phyloP scores from a whole-genome alignment of 2,329 filamentous ascomycete species.

The Colletotrichum salicis region DNA sequence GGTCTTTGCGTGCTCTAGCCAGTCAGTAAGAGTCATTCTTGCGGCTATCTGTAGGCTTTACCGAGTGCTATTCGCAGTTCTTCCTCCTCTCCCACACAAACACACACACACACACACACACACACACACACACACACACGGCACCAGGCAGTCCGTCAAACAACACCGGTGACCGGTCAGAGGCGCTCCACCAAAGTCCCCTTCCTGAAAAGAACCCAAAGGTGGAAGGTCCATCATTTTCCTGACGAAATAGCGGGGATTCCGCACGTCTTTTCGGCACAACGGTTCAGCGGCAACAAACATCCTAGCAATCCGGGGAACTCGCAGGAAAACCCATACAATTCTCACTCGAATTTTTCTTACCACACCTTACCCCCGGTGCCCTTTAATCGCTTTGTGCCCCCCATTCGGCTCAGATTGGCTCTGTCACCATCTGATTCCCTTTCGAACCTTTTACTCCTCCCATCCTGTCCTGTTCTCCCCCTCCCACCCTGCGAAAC shows the following conservation, averaged over 20 bases:
- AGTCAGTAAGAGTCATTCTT: background rate
- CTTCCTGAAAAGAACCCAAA: background rate
- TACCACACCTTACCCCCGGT: background rate
- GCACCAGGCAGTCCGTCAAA: background rate
- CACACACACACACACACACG: background rate
- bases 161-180: slow-evolving; percentile 14
- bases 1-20: background rate
- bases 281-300: background rate
- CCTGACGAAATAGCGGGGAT: slow-evolving; percentile 32
- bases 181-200: slow-evolving; percentile 18
- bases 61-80: background rate
- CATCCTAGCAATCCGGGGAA: slow-evolving; percentile 9
- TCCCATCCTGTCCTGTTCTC: background rate
- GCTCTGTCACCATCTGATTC: background rate
- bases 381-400: slow-evolving; percentile 3
- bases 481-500: background rate
- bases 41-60: background rate
- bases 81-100: background rate
- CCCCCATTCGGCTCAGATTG: background rate
- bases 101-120: background rate
- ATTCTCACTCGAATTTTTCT: background rate
- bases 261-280: slow-evolving; percentile 24
- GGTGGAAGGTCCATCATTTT: slow-evolving; percentile 22
- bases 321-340: background rate
- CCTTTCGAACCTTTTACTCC: background rate